Base-by-base conservation (phyloP, 129 eudicot species). In the Flaveria robusta region DNA sequence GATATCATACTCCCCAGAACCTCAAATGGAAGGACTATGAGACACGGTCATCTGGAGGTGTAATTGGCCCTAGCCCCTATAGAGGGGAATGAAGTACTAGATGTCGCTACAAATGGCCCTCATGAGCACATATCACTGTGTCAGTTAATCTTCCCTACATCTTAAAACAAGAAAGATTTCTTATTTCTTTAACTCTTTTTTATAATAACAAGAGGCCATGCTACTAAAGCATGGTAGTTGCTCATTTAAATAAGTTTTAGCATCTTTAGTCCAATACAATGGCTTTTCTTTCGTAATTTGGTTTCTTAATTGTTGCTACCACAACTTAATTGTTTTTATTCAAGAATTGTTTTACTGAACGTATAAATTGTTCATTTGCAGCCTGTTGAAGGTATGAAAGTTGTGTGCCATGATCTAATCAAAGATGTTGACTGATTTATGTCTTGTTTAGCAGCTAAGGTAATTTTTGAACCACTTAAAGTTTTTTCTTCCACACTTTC, bases 21-120 rank as follows among this genome's bases (percentile, higher is more conserved):
- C 85, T 74, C 91, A 27, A 73, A 79, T 80, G 85, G 98, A 94
- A 70, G 88, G 96, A 74, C 76, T 77, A 88, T 55, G 66, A 88
- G 74, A 81, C 92, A 3, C 83, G 83, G 5, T 58, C 90, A 39
- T 71, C 83, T 83, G 84, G 86, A 72, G 87, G 86, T 75, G 71
- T 85, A 67, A 65, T 84, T 81, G 96, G 97, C 58, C 96, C 96
- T 52, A 23, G n/a, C n/a, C n/a, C n/a, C n/a, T 50, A 79, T 96
- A 15, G 92, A 91, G 78, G 91, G 98, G 98, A 91, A 94, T 85
- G 98, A 94, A 78, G 98, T 97, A 70, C 81, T 94, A 69, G 97
- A 94, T 79, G 84, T n/a, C n/a, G n/a, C n/a, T 94, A 77, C 85
- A 12, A 83, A 87, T 82, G 98, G 96, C 76, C 89, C 98, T 66